A percentile compares a stretch with the other conserved stretches of the same genome.
phyloP scores from a whole-genome alignment of 2,329 filamentous ascomycete species.

The Colletotrichum sp. region DNA sequence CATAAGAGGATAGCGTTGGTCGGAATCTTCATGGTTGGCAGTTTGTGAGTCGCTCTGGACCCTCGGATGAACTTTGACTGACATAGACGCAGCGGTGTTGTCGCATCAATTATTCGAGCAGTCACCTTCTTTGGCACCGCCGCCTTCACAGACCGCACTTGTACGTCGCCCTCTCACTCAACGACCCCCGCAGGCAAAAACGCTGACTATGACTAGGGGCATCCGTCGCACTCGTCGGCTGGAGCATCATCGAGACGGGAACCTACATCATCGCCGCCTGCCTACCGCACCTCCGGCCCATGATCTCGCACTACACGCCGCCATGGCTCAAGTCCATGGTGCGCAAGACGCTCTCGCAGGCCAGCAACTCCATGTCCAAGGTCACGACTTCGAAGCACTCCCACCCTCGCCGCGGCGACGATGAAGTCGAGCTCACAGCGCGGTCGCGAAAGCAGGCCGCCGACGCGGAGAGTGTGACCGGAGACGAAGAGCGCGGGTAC shows the following conservation, averaged over 20 bases:
- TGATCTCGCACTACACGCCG: conserved; percentile 20
- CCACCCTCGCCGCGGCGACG: background rate
- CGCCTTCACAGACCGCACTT: conserved; percentile 14
- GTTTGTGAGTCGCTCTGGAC: conserved; percentile 23
- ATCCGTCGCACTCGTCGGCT: conserved; percentile 15
- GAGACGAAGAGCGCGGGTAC: conserved; percentile 11
- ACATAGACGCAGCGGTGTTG: background rate
- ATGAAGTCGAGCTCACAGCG: conserved; percentile 12
- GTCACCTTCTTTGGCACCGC: conserved; percentile 10
- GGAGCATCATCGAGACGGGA: conserved; percentile 16
- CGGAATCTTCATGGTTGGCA: conserved; percentile 28
- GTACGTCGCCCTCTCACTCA: background rate
- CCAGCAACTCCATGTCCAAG: conserved; percentile 9
- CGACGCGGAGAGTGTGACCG: background rate
- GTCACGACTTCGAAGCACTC: background rate
- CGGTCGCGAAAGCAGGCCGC: background rate
- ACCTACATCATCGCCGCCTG: conserved; percentile 29
- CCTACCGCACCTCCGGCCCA: conserved; percentile 25
- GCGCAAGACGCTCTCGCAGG: conserved; percentile 11
- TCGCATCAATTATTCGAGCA: conserved; percentile 14
- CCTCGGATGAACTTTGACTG: background rate
- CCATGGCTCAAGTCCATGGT: conserved; percentile 14
- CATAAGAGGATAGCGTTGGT: conserved; percentile 28
- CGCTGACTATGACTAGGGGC: background rate
- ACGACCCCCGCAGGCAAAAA: too few species aligned